These are phyloP conservation scores for Suhomyces vadensis DNA, from an alignment of 805 yeast genomes.

Conservation along the genomic window DNA sequence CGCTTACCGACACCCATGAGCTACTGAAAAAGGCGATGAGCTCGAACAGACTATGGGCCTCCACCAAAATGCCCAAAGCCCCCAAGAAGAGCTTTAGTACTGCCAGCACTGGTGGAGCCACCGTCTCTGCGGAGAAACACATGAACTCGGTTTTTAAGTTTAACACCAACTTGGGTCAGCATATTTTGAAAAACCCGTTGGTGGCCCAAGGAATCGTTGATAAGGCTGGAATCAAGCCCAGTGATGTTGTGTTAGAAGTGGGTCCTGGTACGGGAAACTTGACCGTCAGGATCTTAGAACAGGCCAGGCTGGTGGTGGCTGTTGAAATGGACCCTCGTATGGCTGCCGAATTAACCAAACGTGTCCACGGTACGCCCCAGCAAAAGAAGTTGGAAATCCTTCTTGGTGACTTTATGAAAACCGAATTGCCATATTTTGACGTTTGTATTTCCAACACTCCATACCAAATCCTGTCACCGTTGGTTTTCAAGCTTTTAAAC, in stretches of 20 bases:
- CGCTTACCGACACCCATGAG: no score
- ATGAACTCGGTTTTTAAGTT: constrained; percentile 88
- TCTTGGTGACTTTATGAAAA: constrained; percentile 94
- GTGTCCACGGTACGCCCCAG: constrained; percentile 95
- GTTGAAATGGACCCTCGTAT: constrained; percentile 99
- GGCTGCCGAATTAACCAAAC: constrained; percentile 97
- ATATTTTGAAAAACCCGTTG: constrained; percentile 90
- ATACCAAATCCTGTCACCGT: constrained; percentile 94
- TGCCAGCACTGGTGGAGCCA: constrained; percentile 47
- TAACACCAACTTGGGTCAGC: constrained; percentile 96
- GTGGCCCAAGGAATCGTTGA: constrained; percentile 98
- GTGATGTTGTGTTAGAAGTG: constrained; percentile 91
- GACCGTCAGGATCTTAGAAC: constrained; percentile 88
- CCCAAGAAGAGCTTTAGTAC: constrained; percentile 60
- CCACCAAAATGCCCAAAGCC: constrained; percentile 56
- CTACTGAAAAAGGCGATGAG: constrained; percentile 4
- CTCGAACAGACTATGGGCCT: neutral
- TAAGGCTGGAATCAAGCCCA: constrained; percentile 88
- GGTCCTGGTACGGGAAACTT: constrained; percentile 99
- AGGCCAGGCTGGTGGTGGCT: constrained; percentile 92
- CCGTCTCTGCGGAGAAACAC: constrained; percentile 70
- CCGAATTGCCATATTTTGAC: constrained; percentile 92
- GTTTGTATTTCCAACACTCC: constrained; percentile 97
- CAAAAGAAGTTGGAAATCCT: constrained; percentile 89
- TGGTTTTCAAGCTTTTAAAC: constrained; percentile 87